Conservation (phyloP, 1,284 basidiomycete species). For the Leccinum fuscescens region DNA sequence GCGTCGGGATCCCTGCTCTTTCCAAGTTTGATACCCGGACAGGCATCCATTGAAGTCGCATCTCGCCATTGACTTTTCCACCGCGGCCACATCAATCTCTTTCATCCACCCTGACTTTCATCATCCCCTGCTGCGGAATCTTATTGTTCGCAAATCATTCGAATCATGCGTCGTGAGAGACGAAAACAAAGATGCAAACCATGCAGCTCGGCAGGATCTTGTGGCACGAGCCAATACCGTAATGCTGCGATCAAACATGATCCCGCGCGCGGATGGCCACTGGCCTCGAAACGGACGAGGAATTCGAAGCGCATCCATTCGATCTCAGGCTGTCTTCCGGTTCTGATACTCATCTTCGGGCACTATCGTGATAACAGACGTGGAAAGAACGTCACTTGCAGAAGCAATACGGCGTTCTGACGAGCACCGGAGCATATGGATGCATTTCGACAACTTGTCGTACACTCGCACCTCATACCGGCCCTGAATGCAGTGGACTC, state of each 20-base stretch:
- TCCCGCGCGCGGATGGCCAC: neutral
- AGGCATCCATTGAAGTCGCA: neutral
- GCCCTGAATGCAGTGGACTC: neutral
- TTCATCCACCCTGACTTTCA: neutral
- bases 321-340: neutral
- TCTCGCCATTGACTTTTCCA: neutral
- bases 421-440: neutral
- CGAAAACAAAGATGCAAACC: neutral
- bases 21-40: slow-evolving; percentile 6
- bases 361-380: neutral
- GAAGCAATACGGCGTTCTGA: neutral
- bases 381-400: neutral
- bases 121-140: slow-evolving; percentile 7
- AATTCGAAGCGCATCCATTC: neutral
- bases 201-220: neutral
- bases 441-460: neutral
- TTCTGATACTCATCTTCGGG: neutral
- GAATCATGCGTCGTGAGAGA: neutral
- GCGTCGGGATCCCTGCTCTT: neutral
- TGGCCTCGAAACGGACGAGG: neutral
- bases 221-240: slow-evolving; percentile 1
- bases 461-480: neutral
- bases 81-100: neutral
- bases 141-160: neutral
- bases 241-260: slow-evolving; percentile 21